A percentile compares a stretch with the other conserved stretches of the same genome.
phyloP scores from a whole-genome alignment of 2,329 filamentous ascomycete species.

The Bipolaris gigantea region DNA sequence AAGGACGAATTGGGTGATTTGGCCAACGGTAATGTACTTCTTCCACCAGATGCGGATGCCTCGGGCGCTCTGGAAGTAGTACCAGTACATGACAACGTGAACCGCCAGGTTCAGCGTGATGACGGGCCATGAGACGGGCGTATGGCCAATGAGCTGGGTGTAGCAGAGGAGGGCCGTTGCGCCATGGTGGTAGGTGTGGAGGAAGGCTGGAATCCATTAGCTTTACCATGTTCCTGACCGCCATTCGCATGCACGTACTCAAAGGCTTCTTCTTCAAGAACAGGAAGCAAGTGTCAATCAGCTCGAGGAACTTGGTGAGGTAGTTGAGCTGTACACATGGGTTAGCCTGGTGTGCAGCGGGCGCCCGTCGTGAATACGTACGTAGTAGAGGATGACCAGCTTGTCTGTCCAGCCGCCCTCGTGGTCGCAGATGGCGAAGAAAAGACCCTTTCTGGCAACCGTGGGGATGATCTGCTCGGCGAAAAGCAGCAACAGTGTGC shows the following conservation, averaged over 20 bases:
- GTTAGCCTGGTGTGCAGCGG: constrained; percentile 41
- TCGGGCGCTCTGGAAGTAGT: constrained; percentile 98
- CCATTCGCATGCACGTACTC: constrained; percentile 56
- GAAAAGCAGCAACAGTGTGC: constrained; percentile 77
- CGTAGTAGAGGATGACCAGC: constrained; percentile 94
- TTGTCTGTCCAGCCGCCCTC: constrained; percentile 92
- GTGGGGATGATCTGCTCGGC: constrained; percentile 88
- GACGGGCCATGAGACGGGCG: constrained; percentile 90
- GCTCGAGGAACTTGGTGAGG: constrained; percentile 95
- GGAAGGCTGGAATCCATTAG: constrained; percentile 65
- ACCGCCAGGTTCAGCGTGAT: constrained; percentile 92
- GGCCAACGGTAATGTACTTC: constrained; percentile 97
- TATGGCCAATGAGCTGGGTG: constrained; percentile 91
- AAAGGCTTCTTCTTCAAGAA: constrained; percentile 99
- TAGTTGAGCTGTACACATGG: constrained; percentile 76
- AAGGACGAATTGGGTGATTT: constrained; percentile 96
- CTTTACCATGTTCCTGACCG: constrained; percentile 9
- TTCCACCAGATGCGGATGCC: constrained; percentile 99
- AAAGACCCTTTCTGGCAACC: constrained; percentile 77
- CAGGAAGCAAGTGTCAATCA: constrained; percentile 93
- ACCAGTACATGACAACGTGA: constrained; percentile 99
- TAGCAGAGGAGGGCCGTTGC: constrained; percentile 97
- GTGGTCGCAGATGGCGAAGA: constrained; percentile 80
- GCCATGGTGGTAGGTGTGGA: constrained; percentile 98
- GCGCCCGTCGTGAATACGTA: constrained; percentile 54